phyloP scores from a whole-genome alignment of 805 yeast genomes.

The Spathaspora hagerdaliae region DNA sequence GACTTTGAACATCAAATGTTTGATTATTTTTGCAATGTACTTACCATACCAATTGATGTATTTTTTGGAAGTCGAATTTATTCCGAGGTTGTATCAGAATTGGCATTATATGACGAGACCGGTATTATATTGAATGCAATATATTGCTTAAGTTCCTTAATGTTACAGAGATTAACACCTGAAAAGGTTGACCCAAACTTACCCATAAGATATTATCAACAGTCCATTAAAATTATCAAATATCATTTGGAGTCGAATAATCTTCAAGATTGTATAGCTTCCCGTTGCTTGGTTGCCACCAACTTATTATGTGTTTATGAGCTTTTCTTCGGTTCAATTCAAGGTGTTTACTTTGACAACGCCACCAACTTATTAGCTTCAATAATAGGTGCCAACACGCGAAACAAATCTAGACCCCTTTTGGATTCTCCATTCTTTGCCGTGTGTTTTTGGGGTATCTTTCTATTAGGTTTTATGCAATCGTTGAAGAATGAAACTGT shows the following conservation, averaged over 20 bases:
- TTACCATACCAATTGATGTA: conserved; percentile 28
- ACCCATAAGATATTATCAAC: conserved; percentile 35
- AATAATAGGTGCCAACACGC: conserved; percentile 17
- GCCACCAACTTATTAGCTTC: conserved; percentile 31
- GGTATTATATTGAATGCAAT: conserved; percentile 34
- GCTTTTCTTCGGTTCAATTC: conserved; percentile 34
- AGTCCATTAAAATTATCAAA: conserved; percentile 29
- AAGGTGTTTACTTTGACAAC: conserved; percentile 34
- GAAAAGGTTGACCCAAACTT: conserved; percentile 23
- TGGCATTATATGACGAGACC: conserved; percentile 37
- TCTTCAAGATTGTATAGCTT: conserved; percentile 23
- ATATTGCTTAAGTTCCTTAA: conserved; percentile 33
- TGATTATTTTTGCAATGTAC: conserved; percentile 27
- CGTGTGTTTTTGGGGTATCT: conserved; percentile 35
- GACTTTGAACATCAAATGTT: conserved; percentile 27
- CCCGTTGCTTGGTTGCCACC: conserved; percentile 36
- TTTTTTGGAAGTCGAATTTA: conserved; percentile 27
- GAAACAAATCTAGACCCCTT: conserved; percentile 16
- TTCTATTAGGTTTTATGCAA: conserved; percentile 30
- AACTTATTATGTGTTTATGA: conserved; percentile 35
- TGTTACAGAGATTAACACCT: conserved; percentile 27
- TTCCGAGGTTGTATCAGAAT: conserved; percentile 27
- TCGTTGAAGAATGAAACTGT: conserved; percentile 30
- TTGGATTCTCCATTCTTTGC: conserved; percentile 26
- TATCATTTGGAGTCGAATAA: conserved; percentile 18